These are phyloP conservation scores for Colletotrichum salicis DNA, from an alignment of 2,329 filamentous ascomycete genomes.

Conservation along the genomic window DNA sequence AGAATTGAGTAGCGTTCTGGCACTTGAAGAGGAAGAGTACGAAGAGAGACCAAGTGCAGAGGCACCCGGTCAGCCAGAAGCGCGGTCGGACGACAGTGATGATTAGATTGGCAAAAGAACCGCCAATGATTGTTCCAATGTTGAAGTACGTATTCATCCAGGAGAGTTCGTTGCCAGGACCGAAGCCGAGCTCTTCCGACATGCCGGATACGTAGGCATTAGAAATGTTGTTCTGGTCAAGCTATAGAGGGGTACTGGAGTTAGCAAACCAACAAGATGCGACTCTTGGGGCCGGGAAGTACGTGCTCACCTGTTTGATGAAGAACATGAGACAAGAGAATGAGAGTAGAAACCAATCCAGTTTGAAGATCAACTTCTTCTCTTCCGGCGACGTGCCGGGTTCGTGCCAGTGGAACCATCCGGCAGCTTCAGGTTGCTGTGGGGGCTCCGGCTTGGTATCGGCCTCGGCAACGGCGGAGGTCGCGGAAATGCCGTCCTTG, in stretches of 20 bases:
- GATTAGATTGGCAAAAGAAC: conserved; percentile 55
- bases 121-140: conserved; percentile 58
- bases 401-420: conserved; percentile 55
- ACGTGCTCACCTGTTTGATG: conserved; percentile 47
- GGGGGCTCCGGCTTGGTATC: conserved; percentile 32
- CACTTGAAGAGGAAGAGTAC: conserved; percentile 54
- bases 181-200: conserved; percentile 57
- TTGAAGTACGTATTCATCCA: conserved; percentile 59
- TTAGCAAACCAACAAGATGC: neutral
- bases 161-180: conserved; percentile 52
- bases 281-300: neutral
- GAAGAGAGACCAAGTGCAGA: conserved; percentile 51
- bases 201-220: conserved; percentile 62
- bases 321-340: conserved; percentile 58
- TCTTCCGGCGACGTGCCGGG: conserved; percentile 52
- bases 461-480: conserved; percentile 5
- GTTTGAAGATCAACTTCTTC: conserved; percentile 58
- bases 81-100: conserved; percentile 56
- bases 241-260: conserved; percentile 24
- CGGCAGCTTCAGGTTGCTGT: conserved; percentile 25
- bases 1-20: conserved; percentile 50
- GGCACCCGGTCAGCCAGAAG: conserved; percentile 52
- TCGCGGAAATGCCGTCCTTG: conserved; percentile 25
- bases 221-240: conserved; percentile 57
- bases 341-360: conserved; percentile 58